Base-by-base conservation (phyloP, 108 stramenopile genomes). In the Schizochytrium sp. region DNA sequence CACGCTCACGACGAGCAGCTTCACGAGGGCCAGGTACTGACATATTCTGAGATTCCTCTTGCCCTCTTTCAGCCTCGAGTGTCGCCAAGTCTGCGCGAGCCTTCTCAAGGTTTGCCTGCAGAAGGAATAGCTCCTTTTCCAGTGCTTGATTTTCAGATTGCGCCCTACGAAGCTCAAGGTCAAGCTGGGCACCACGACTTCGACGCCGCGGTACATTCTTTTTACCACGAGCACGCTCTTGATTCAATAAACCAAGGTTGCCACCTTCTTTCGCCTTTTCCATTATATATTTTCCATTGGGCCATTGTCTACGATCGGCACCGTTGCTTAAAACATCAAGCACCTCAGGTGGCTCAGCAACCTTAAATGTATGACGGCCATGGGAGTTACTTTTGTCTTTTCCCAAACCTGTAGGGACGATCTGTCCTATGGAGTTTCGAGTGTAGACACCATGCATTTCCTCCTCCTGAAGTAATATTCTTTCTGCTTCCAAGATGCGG, bases 211-310 rank as follows among this genome's bases (percentile, higher is more conserved):
- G 76, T 13, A 55, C 28, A 10, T 40, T 49, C 28, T 83, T 83
- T 46, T 28, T 10, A 38, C 76, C 76, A 5, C 53, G 47, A 0
- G 76, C 76, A 5, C 40, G 50, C 1, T 55, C 50, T 1, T 40
- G 49, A 13, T 49, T n/a, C n/a, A 83, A 42, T 40, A 53, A 8
- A 5, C 50, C 28, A 46, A 40, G 19, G 28, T 83, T 53, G 47
- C 76, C 76, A 10, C 76, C 76, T 83, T 83, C 50, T 28, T 83
- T 83, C 3, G 76, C 76, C 76, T 83, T 83, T 28, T 83, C 76
- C 53, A 83, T 83, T 53, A 83, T 55, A 40, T 83, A 83, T 47
- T 47, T 83, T 10, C 50, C 47, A 83, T 83, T 83, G 15, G 76
- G 47, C 64, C 64, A 69, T 8, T 69, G 64, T 15, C 64, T 7